phyloP scores from a whole-genome alignment of 2,329 filamentous ascomycete species.

The Alternaria sp. region DNA sequence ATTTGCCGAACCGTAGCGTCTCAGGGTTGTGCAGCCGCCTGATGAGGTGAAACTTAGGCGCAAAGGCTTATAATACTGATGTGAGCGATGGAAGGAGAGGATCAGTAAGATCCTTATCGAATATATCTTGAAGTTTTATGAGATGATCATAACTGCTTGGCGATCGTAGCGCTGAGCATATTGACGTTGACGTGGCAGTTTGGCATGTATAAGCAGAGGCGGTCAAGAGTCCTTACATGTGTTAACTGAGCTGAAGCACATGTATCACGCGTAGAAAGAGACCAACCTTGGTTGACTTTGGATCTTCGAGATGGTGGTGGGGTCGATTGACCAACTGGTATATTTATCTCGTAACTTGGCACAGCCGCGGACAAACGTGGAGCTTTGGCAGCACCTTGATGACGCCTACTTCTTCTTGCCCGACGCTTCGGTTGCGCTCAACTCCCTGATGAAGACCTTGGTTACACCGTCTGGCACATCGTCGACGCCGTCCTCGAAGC shows the following conservation, averaged over 20 bases:
- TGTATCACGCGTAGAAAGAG: neutral
- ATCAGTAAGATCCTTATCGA: too few species aligned
- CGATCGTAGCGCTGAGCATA: too few species aligned
- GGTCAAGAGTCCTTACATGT: neutral
- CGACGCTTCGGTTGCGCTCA: constrained; percentile 88
- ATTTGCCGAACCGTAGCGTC: too few species aligned
- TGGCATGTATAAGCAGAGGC: too few species aligned
- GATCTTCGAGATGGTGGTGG: neutral
- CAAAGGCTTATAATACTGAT: too few species aligned
- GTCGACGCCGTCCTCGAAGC: constrained; percentile 88
- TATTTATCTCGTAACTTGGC: constrained; percentile 1
- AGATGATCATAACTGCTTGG: too few species aligned
- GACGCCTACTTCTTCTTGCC: constrained; percentile 72
- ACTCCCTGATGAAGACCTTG: constrained; percentile 81
- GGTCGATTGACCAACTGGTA: constrained; percentile 5
- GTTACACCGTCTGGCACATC: constrained; percentile 77
- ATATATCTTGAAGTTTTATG: too few species aligned
- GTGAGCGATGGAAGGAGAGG: too few species aligned
- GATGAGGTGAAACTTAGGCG: too few species aligned
- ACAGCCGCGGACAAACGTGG: neutral
- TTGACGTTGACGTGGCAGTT: too few species aligned
- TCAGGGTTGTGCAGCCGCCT: too few species aligned
- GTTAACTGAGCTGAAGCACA: constrained; percentile 5
- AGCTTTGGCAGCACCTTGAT: neutral
- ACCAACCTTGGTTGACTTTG: constrained; percentile 4